Percentiles rank a stretch among this genome's conserved stretches.
These are phyloP conservation scores for Crithidia mellificae DNA, from an alignment of 208 protist genomes.

Conservation along the genomic window DNA sequence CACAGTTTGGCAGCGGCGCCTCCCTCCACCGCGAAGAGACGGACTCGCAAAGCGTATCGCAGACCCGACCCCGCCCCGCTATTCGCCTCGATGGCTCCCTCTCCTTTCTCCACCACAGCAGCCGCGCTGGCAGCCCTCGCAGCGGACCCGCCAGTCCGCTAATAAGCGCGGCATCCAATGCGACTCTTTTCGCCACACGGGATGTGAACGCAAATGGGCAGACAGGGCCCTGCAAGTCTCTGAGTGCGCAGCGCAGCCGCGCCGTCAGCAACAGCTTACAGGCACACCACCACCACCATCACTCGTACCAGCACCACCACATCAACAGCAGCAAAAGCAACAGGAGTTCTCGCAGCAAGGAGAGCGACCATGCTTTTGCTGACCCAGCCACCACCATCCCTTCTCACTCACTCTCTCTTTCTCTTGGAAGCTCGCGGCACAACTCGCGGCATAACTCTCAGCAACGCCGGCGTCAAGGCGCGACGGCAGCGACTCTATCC, in stretches of 20 bases:
- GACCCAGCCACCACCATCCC: no score
- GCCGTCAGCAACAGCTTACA: constrained; percentile 1
- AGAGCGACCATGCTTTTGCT: no score
- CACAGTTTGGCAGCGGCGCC: constrained; percentile 13
- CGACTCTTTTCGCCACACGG: constrained; percentile 15
- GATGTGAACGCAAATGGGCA: constrained; percentile 22
- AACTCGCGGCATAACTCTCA: no score
- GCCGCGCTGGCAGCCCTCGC: constrained; percentile 8
- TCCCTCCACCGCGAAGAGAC: constrained; percentile 26
- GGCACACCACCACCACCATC: no score
- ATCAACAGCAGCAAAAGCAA: no score
- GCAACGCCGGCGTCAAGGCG: neutral
- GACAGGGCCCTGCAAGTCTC: constrained; percentile 1
- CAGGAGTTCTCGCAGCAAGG: no score
- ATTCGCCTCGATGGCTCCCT: constrained; percentile 42
- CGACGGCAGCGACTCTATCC: no score
- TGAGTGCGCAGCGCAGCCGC: neutral
- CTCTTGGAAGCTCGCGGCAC: constrained; percentile 3
- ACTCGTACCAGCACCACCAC: no score
- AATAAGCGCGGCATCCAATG: neutral
- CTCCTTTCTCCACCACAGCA: constrained; percentile 22
- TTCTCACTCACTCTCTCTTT: constrained; percentile 13
- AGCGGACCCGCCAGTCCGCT: constrained; percentile 30
- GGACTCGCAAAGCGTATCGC: constrained; percentile 43
- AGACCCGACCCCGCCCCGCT: constrained; percentile 37